phyloP scores from a whole-genome alignment of 208 protist species.

The Leishmania guyanensis region DNA sequence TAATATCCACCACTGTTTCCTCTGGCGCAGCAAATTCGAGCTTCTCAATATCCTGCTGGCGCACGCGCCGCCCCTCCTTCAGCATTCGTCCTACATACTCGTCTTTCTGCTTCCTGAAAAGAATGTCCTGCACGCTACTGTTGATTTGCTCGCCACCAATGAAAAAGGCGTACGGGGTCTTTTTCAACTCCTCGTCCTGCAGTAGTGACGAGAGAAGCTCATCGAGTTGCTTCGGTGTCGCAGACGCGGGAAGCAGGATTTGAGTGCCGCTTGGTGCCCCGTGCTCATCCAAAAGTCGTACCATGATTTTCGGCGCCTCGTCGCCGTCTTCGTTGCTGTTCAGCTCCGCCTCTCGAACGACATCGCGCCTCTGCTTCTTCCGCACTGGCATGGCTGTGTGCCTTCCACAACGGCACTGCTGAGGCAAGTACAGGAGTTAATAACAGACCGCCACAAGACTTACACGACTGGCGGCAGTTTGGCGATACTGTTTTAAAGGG shows the following conservation, averaged over 20 bases:
- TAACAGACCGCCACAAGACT: background rate
- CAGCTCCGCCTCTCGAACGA: slow-evolving; percentile 49
- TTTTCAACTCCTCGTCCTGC: slow-evolving; percentile 59
- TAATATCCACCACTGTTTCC: slow-evolving; percentile 88
- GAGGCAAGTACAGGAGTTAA: background rate
- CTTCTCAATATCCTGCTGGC: slow-evolving; percentile 78
- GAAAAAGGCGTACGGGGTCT: slow-evolving; percentile 96
- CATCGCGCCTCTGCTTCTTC: slow-evolving; percentile 83
- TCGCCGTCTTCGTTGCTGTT: slow-evolving; percentile 37
- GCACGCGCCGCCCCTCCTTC: slow-evolving; percentile 82
- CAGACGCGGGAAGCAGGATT: slow-evolving; percentile 90
- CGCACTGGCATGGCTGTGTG: slow-evolving; percentile 72
- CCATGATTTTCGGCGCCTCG: slow-evolving; percentile 68
- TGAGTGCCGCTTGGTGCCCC: slow-evolving; percentile 88
- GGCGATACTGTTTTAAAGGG: background rate
- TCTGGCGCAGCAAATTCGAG: slow-evolving; percentile 77
- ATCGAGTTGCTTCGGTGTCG: slow-evolving; percentile 89
- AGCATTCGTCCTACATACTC: slow-evolving; percentile 77
- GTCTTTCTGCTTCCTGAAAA: slow-evolving; percentile 82
- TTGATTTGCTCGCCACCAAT: slow-evolving; percentile 94
- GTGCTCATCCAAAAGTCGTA: slow-evolving; percentile 89
- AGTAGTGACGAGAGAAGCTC: slow-evolving; percentile 82
- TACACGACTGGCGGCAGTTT: background rate
- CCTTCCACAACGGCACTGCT: background rate
- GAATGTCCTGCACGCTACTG: slow-evolving; percentile 80